Evolutionary conservation across 257 asterid genomes (phyloP), one percentile per base, ranked within the genome.

Genomic region (Solanum bulbocastanum): DNA sequence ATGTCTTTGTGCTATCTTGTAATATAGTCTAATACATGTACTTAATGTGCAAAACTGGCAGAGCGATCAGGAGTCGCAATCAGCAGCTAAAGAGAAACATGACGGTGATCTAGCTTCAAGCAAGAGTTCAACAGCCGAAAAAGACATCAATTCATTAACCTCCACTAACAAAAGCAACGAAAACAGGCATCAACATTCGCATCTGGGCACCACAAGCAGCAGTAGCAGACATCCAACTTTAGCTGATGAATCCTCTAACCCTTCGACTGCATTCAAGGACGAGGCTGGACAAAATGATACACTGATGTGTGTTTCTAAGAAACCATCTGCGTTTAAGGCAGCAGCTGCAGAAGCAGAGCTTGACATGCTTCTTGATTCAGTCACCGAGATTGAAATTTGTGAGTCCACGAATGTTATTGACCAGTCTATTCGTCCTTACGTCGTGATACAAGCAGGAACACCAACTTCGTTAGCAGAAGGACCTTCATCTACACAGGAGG

Each of bases 351-450:
- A 93, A 88, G 96, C 94, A 46, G 98, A 96, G 90, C 98, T 95
- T 32, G 98, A 96, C 91, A 89, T 91, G 94, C 99, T 96, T 35
- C 95, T 96, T 37, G 93, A 90, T 90, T 94, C 98, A 20, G 92
- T 94, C 74, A 13, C 39, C 58, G 98, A 92, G 73, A 81, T 91
- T 37, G 89, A 88, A 42, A 10, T 91, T 83, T 86, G 79, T 2
- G 94, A 89, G 42, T 75, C 96, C 16, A 68, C 87, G 0, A 76
- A 46, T 30, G 84, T 72, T 46, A 35, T 83, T 3, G 83, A 86
- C 86, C 74, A 60, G 35, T 85, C 90, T 4, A 72, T 87, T 87
- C 23, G 20, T 36, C 36, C 49, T 42, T 69, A 83, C 74, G 25
- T 42, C 2, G 30, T 60, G 32, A 10, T 20, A 66, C 88, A 68